Evolutionary conservation across 2,329 filamentous ascomycete genomes (phyloP), one percentile per base, ranked within the genome.

Genomic region (Volutella citrinella): DNA sequence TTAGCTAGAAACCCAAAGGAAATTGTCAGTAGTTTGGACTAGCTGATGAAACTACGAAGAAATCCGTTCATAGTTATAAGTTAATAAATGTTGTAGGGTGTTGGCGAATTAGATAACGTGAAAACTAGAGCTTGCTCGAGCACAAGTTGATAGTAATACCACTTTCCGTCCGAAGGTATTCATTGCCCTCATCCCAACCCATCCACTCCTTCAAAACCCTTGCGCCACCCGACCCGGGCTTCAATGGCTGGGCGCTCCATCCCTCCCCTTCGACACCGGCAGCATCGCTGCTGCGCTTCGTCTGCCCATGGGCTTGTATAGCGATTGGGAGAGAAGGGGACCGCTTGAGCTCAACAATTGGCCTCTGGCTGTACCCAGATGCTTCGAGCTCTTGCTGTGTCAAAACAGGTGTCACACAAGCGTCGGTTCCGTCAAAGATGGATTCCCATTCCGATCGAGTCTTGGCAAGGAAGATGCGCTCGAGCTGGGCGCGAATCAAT

Each of bases 341-440:
- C 17, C 12, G 9, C 17, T 22, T 18, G 2, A 30, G 19, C 18
- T 30, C 12, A 13, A 30, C 17, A 10, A 30, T 18, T 30, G 28
- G 28, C 16, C 28, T 30, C n/a, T 30, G 28, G 9, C 22, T 12
- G 16, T 22, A 30, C n/a, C 28, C 28, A 12, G 13, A 56, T 5
- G 39, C 49, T 47, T 86, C 76, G 30, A 95, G 66, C 63, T 95
- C 88, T 0, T 48, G 53, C 45, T 87, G 84, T 17, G 79, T 80
- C 27, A 95, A 66, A 2, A 96, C 85, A 1, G 90, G 89, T 13
- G 86, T 87, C 42, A 83, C 87, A 59, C 90, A 96, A 2, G 90
- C 89, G 63, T 96, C 90, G 0, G 84, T 90, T 12, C 84, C 85
- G 56, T 93, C 86, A 56, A 95, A 96, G 9, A 94, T 68, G 5